phyloP scores from a whole-genome alignment of 352 stramenopile species.

The Globisporangium spiculum region DNA sequence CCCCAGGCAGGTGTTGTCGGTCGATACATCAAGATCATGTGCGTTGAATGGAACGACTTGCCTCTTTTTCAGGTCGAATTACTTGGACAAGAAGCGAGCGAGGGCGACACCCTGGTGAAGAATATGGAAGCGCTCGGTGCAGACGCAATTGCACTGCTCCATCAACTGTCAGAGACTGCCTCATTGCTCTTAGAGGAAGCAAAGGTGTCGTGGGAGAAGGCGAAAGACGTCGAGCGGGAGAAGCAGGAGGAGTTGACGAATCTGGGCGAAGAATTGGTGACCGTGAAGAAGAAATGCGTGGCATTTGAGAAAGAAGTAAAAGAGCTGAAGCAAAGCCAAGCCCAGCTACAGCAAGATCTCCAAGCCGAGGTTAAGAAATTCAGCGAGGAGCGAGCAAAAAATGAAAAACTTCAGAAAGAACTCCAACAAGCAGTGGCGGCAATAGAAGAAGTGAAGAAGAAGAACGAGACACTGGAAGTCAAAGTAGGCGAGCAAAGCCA shows the following conservation, averaged over 20 bases:
- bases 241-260: slow-evolving; percentile 78
- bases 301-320: slow-evolving; percentile 39
- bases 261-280: slow-evolving; percentile 62
- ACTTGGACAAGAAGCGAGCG: slow-evolving; percentile 52
- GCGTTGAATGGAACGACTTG: slow-evolving; percentile 56
- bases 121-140: slow-evolving; percentile 38
- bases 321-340: slow-evolving; percentile 4
- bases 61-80: slow-evolving; percentile 68
- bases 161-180: slow-evolving; percentile 49
- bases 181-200: slow-evolving; percentile 65
- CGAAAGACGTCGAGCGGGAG: slow-evolving; percentile 69
- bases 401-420: slow-evolving; percentile 48
- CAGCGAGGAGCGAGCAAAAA: slow-evolving; percentile 27
- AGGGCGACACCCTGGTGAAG: slow-evolving; percentile 46
- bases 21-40: slow-evolving; percentile 62
- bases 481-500: slow-evolving; percentile 55
- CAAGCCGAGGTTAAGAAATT: slow-evolving; percentile 21
- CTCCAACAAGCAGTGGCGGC: slow-evolving; percentile 25
- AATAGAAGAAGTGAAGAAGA: slow-evolving; percentile 47
- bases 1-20: slow-evolving; percentile 24
- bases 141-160: slow-evolving; percentile 41
- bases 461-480: slow-evolving; percentile 41
- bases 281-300: slow-evolving; percentile 44
- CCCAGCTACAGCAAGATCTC: slow-evolving; percentile 15
- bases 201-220: slow-evolving; percentile 65